phyloP scores from a whole-genome alignment of 352 stramenopile species.

The Phytophthora brassicae region DNA sequence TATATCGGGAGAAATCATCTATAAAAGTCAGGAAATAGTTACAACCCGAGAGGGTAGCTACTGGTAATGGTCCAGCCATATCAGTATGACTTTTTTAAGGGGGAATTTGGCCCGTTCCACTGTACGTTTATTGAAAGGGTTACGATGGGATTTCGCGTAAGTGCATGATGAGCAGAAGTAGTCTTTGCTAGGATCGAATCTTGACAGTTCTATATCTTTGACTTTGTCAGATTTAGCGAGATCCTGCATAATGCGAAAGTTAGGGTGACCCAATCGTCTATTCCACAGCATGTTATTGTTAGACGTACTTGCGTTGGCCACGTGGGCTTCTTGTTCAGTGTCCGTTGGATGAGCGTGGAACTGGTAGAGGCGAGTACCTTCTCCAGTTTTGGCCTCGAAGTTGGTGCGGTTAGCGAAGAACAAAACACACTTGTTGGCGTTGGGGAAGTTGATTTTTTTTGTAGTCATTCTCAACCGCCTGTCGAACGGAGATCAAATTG shows the following conservation, averaged over 20 bases:
- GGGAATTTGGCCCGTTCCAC: conserved; percentile 19
- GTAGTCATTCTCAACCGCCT: conserved; percentile 11
- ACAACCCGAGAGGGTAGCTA: neutral
- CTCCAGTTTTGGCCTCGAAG: conserved; percentile 10
- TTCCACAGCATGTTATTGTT: conserved; percentile 5
- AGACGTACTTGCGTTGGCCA: conserved; percentile 1
- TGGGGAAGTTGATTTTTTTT: conserved; percentile 25
- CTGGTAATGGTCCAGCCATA: conserved; percentile 11
- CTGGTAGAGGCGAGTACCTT: conserved; percentile 9
- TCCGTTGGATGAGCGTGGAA: neutral
- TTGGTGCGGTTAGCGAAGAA: conserved; percentile 12
- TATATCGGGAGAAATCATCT: too few relatives aligned
- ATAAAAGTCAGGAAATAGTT: too few relatives aligned
- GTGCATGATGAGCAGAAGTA: conserved; percentile 18
- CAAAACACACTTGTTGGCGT: conserved; percentile 18
- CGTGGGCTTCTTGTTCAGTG: neutral
- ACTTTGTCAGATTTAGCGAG: too few relatives aligned
- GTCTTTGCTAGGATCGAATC: conserved; percentile 3
- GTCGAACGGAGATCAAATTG: conserved; percentile 14
- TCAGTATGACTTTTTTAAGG: conserved; percentile 21
- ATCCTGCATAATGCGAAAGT: too few relatives aligned
- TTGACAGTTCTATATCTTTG: neutral
- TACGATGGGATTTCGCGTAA: conserved; percentile 17
- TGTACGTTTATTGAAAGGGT: conserved; percentile 21
- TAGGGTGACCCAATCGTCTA: conserved; percentile 12